Percentiles rank a stretch among this genome's conserved stretches.
These are phyloP conservation scores for Neurospora africana DNA, from an alignment of 495 filamentous ascomycete species.

Conservation along the genomic window DNA sequence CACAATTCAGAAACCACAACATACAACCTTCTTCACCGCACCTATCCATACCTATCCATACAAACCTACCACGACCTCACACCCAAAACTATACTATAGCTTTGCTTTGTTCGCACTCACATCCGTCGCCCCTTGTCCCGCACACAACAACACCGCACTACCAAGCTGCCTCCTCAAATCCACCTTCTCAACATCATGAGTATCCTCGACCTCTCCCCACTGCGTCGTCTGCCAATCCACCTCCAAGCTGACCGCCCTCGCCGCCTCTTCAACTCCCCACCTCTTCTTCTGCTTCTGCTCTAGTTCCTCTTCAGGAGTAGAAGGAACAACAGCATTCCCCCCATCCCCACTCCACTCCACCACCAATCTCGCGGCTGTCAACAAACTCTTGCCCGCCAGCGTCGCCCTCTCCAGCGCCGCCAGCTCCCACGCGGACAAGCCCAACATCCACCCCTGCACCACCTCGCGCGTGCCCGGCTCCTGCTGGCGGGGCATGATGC, in stretches of 20 bases:
- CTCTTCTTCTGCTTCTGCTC: too few species aligned
- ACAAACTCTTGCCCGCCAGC: constrained; percentile 74
- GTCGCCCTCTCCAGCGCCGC: constrained; percentile 76
- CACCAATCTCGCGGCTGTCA: constrained; percentile 65
- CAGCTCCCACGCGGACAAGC: constrained; percentile 63
- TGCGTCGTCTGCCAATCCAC: constrained; percentile 79
- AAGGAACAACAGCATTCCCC: constrained; percentile 9
- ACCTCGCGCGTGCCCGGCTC: constrained; percentile 60
- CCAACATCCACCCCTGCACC: constrained; percentile 67
- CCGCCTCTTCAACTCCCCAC: constrained; percentile 63
- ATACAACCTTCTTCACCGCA: not conserved
- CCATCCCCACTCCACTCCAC: constrained; percentile 77
- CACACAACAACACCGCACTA: constrained; percentile 69
- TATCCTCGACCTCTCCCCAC: constrained; percentile 98
- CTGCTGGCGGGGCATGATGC: constrained; percentile 63
- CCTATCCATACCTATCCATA: not conserved
- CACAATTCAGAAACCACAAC: not conserved
- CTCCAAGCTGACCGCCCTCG: constrained; percentile 68
- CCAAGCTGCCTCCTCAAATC: constrained; percentile 83
- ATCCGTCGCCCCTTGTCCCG: constrained; percentile 32
- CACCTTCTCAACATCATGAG: constrained; percentile 93
- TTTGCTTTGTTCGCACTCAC: not conserved
- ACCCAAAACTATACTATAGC: not conserved
- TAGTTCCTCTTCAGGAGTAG: constrained; percentile 6
- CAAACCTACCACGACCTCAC: not conserved